These are phyloP conservation scores for Debaryomyces prosopidis DNA, from an alignment of 805 yeast genomes.

Conservation along the genomic window DNA sequence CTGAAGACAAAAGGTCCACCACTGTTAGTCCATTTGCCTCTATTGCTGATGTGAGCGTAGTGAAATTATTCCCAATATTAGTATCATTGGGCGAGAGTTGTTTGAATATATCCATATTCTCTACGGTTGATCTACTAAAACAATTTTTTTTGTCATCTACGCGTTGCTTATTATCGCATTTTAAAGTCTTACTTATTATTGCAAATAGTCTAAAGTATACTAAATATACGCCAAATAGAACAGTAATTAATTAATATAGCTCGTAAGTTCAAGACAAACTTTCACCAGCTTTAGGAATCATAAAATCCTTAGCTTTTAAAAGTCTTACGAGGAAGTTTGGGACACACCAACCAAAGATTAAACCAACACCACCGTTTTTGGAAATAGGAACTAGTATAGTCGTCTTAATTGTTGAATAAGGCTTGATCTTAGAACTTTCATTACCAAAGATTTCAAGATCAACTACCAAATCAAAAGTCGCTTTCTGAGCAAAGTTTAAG, in stretches of 20 bases:
- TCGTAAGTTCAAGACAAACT: slow-evolving; percentile 7
- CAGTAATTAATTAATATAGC: no score
- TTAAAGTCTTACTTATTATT: no score
- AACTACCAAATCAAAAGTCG: slow-evolving; percentile 13
- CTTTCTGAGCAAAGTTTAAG: slow-evolving; percentile 21
- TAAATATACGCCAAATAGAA: no score
- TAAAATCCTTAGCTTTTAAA: slow-evolving; percentile 27
- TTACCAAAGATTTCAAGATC: slow-evolving; percentile 13
- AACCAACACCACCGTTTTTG: slow-evolving; percentile 36
- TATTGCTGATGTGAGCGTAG: slow-evolving; percentile 15
- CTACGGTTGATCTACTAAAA: not conserved
- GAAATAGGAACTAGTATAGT: slow-evolving; percentile 33
- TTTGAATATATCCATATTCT: slow-evolving; percentile 24
- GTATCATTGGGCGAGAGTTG: slow-evolving; percentile 15
- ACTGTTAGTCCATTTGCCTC: slow-evolving; percentile 25
- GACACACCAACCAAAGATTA: slow-evolving; percentile 24
- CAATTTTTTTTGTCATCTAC: no score
- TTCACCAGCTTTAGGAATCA: slow-evolving; percentile 23
- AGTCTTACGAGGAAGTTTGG: slow-evolving; percentile 29
- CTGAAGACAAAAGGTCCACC: slow-evolving; percentile 20
- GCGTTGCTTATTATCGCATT: no score
- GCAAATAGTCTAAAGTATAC: no score
- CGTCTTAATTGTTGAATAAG: slow-evolving; percentile 10
- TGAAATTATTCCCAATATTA: slow-evolving; percentile 12
- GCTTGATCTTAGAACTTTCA: slow-evolving; percentile 8